A percentile compares a stretch with the other conserved stretches of the same genome.
phyloP scores from a whole-genome alignment of 192 early-diverging fungal species.

The Coemansia sp. region DNA sequence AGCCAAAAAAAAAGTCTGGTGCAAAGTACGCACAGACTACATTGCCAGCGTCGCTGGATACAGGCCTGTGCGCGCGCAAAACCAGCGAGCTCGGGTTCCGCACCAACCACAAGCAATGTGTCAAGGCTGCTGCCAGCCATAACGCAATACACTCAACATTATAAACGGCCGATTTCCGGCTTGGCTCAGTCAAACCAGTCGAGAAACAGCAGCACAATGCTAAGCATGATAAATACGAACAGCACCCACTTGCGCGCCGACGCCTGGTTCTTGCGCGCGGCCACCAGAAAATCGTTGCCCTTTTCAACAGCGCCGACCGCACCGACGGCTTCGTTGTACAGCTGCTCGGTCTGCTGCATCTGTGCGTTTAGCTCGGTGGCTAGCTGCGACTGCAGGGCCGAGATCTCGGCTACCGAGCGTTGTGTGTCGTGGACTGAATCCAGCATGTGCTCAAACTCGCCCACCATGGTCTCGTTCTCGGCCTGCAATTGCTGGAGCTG shows the following conservation, averaged over 20 bases:
- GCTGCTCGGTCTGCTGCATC: conserved; percentile 65
- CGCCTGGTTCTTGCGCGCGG: conserved; percentile 61
- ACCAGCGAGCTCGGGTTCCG: too few species aligned
- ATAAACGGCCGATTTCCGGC: too few species aligned
- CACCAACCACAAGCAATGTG: too few species aligned
- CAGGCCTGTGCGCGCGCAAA: too few species aligned
- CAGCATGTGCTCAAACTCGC: conserved; percentile 65
- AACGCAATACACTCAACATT: too few species aligned
- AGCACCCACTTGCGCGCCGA: conserved; percentile 72
- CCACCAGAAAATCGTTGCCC: conserved; percentile 63
- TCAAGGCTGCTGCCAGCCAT: too few species aligned
- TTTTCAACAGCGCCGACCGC: conserved; percentile 59
- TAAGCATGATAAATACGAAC: conserved; percentile 64
- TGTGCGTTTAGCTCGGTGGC: conserved; percentile 68
- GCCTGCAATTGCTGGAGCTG: conserved; percentile 60
- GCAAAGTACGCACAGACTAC: too few species aligned
- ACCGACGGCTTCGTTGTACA: conserved; percentile 68
- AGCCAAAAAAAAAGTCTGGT: neutral
- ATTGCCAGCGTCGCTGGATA: too few species aligned
- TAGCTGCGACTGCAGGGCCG: conserved; percentile 64
- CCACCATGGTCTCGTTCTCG: conserved; percentile 67
- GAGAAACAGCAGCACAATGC: conserved; percentile 68
- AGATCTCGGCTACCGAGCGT: conserved; percentile 64
- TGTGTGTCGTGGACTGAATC: conserved; percentile 66
- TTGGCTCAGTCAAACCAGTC: conserved; percentile 79